Base-by-base conservation (phyloP, 768 basidiomycete genomes). In the Tricholoma hemisulphureum region DNA sequence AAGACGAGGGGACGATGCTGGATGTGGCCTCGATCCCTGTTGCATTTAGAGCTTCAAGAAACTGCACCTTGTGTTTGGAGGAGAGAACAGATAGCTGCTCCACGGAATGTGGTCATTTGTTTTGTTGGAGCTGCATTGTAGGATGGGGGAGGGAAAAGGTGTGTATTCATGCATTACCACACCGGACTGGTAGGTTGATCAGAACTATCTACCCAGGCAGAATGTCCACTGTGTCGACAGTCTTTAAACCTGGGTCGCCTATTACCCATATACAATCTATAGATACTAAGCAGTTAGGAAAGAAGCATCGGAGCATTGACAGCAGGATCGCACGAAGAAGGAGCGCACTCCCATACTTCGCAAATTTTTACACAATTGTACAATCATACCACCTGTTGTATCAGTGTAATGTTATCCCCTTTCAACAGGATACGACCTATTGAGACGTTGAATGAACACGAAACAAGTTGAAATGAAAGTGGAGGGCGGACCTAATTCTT, bases 391-490 rank as follows among this genome's bases (percentile, higher is more conserved):
- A 76, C 66, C 74, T 88, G 90, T 69, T 96, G 93, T 70, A 98
- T 96, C 54, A 95, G 84, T n/a, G 96, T 98, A 69, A 98, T 98
- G 71, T 95, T 97, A 71, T 98, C 96, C 58, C 96, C 96, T 75
- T 98, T 98, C 62, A 98, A 80, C 64, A 98, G 80, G 72, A 98
- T 93, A 57, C 96, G 92, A 18, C 96, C 96, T 98, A 65, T 58
- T 32, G 64, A 46, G 46, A 34, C 16, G 28, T 51, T 0, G 43
- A 55, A 18, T 56, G 41, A 28, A 32, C 64, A 28, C 24, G 3
- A 23, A 56, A 56, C 28, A 13, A 21, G 16, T 53, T 46, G 58
- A 53, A 51, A 52, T 20, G n/a, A 39, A 46, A 39, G 9, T 41
- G 56, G 29, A n/a, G 10, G 34, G 73, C 84, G 56, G 62, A 94